Base-by-base conservation (phyloP, 1,139 yeast species). In the Debaryomyces fabryi region DNA sequence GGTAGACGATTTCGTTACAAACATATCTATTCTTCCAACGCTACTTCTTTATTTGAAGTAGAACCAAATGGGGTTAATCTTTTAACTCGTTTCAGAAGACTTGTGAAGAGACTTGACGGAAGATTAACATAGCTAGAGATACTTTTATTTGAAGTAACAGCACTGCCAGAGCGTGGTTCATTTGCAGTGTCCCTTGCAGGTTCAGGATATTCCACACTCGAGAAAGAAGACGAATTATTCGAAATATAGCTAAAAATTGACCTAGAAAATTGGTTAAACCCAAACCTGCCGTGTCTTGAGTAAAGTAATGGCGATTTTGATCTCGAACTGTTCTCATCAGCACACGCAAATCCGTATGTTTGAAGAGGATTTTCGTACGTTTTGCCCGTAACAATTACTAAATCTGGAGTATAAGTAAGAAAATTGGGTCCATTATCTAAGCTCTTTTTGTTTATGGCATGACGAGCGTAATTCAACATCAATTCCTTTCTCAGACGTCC, bases 211-310 rank as follows among this genome's bases (percentile, higher is more conserved):
- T 29, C 20, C 12, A 27, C 20, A 20, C 23, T 35, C 8, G 8
- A 32, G 20, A 12, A n/a, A 10, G 35, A 9, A 13, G 36, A 12
- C 10, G 13, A 23, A 20, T 39, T 41, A 24, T 30, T 39, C 25
- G 50, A 49, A 10, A 56, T 56, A 45, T 53, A 60, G 35, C 48
- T 48, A 36, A 51, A 59, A 21, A 60, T 32, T 2, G 60, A 47
- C 42, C 53, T 55, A 24, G 58, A 46, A 42, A 55, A 62, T 18
- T 59, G 54, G 20, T 54, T 55, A 39, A 58, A 62, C 6, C 65
- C 62, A 47, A 63, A 59, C 27, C 53, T 51, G 8, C 51, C 33
- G 16, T 48, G 49, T 8, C 55, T 57, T 36, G 56, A 50, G 37
- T 56, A 55, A 1, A 59, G 44, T 6, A 56, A 38, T 4, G 59